These are phyloP conservation scores for Astraeus odoratus DNA, from an alignment of 768 basidiomycete genomes.

Conservation along the genomic window DNA sequence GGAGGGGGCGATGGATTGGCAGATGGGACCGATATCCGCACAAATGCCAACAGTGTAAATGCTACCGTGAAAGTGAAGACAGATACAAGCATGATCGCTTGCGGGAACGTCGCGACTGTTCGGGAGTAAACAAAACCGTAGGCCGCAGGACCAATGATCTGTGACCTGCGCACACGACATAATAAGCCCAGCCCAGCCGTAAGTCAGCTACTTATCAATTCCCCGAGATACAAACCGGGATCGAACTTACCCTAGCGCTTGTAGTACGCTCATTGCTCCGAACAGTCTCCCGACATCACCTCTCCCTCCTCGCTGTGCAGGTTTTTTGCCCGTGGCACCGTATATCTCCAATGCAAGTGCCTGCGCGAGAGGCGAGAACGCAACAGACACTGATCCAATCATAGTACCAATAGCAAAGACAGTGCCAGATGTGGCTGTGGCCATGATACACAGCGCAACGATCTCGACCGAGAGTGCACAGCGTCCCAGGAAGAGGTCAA, in stretches of 20 bases:
- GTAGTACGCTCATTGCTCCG: slow-evolving; percentile 71
- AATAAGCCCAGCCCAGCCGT: not conserved
- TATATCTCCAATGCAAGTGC: slow-evolving; percentile 69
- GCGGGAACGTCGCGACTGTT: slow-evolving; percentile 66
- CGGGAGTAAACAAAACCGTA: slow-evolving; percentile 66
- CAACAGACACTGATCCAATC: slow-evolving; percentile 51
- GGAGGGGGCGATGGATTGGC: not conserved
- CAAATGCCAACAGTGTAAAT: slow-evolving; percentile 39
- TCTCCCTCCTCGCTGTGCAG: slow-evolving; percentile 7
- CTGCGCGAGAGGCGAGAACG: slow-evolving; percentile 60
- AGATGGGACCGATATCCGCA: slow-evolving; percentile 16
- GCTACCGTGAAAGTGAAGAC: slow-evolving; percentile 33
- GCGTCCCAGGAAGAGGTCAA: slow-evolving; percentile 69
- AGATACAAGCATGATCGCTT: slow-evolving; percentile 61
- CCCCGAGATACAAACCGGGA: not conserved
- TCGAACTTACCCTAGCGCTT: slow-evolving; percentile 50
- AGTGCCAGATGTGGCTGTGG: slow-evolving; percentile 36
- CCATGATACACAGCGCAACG: slow-evolving; percentile 44
- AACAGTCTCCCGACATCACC: slow-evolving; percentile 70
- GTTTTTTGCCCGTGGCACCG: not conserved
- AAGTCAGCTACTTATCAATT: not conserved
- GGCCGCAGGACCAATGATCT: slow-evolving; percentile 64
- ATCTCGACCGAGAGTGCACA: slow-evolving; percentile 54
- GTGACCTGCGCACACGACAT: slow-evolving; percentile 35
- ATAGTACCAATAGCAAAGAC: slow-evolving; percentile 47